Evolutionary conservation across 768 basidiomycete species (phyloP), one percentile per base, ranked within the genome.

Genomic region (Crucibulum laeve): DNA sequence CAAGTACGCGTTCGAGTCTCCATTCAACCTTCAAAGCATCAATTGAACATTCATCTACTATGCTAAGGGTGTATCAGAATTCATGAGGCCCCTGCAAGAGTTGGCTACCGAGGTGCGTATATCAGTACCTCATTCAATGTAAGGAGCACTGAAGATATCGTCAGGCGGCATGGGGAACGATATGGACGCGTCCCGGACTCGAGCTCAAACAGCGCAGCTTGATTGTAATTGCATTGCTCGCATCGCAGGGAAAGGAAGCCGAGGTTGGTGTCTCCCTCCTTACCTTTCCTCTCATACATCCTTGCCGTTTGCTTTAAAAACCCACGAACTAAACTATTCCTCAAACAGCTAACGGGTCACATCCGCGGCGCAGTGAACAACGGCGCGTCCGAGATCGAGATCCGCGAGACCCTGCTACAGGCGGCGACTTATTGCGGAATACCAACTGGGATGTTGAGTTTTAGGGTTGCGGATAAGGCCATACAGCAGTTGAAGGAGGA

Each of bases 71-170:
- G 62, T 60, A 4, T 70, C 70, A 2, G 70, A 70, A 7, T 72
- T 74, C 44, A 71, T 72, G 72, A 64, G 57, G 50, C 69, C 70
- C 0, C 72, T 74, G 68, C 70, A 71, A 53, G 65, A 71, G 58
- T 54, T 74, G 25, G 64, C 67, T 19, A 70, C 67, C 19, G 68
- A 68, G 59, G 69, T 65, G 32, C 23, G 43, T 47, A 25, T 14
- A 19, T 17, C 36, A 10, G 11, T n/a, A 15, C 23, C 19, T 22
- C 11, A 26, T 33, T 5, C 21, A 26, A 8, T 4, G 14, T n/a
- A 33, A n/a, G 8, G 28, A 42, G 18, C 15, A 19, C 32, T 2
- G 19, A 14, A 21, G n/a, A 38, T 25, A 23, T 36, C 11, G 3
- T 21, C 36, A 71, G 69, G 67, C 63, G 11, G 71, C 64, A 2